Evolutionary conservation across 2,329 filamentous ascomycete species (phyloP).

Genomic region (Nemania bipapillata): DNA sequence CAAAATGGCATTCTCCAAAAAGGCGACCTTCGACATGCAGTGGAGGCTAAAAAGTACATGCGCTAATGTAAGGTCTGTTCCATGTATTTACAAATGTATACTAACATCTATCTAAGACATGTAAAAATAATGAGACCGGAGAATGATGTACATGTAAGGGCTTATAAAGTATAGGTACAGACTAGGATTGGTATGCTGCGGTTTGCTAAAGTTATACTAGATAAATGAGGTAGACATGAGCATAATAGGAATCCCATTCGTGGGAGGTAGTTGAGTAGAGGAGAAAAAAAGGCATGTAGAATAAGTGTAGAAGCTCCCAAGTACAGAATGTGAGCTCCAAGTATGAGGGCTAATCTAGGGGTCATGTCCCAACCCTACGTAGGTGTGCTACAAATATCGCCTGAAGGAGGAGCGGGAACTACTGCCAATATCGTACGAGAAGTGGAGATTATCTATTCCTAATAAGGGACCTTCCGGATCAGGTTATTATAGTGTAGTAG

Average conservation of each 20-base stretch:
- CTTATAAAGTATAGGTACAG: neutral
- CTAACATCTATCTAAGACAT: neutral
- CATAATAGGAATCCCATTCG: neutral
- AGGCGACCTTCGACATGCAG: neutral
- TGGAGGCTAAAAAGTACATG: neutral
- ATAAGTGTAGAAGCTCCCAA: too few relatives aligned
- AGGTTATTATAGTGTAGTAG: conserved; percentile 15
- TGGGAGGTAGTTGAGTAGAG: too few relatives aligned
- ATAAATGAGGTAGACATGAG: neutral
- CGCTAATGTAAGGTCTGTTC: too few relatives aligned
- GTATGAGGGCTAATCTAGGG: too few relatives aligned
- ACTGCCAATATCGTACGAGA: conserved; percentile 33
- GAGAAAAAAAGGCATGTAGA: too few relatives aligned
- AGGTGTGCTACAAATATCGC: conserved; percentile 11
- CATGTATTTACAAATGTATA: neutral
- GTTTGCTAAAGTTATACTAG: neutral
- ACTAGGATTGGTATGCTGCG: neutral
- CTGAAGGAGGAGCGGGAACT: conserved; percentile 26
- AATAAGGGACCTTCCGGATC: conserved; percentile 36
- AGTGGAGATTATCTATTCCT: conserved; percentile 26
- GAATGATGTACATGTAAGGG: neutral
- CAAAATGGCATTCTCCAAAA: conserved; percentile 16
- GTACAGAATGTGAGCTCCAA: too few relatives aligned
- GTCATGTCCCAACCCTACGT: neutral
- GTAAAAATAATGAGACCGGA: neutral